These are phyloP conservation scores for Annona cherimola DNA, from an alignment of 164 flowering plant species.

Conservation along the genomic window DNA sequence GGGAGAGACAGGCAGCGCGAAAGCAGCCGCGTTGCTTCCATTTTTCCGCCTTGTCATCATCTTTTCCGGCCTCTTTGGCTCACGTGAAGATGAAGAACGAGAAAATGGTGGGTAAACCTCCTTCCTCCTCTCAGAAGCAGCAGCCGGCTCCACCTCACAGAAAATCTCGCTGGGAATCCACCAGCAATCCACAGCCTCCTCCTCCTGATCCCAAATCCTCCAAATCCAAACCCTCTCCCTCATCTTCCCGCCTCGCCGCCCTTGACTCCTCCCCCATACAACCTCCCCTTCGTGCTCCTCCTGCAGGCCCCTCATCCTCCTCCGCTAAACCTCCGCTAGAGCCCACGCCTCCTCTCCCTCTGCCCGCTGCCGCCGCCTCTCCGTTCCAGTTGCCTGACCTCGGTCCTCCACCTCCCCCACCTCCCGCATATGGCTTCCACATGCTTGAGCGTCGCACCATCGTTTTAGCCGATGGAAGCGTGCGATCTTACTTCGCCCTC, in stretches of 20 bases:
- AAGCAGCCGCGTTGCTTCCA: too few species aligned
- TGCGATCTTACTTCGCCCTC: conserved; percentile 80
- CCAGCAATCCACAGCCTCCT: not conserved
- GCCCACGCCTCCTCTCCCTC: not conserved
- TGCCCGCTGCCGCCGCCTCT: not conserved
- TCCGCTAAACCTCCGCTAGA: not conserved
- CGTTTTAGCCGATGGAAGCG: conserved; percentile 74
- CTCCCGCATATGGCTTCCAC: conserved; percentile 77
- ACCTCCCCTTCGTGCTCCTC: not conserved
- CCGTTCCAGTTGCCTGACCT: conserved; percentile 29
- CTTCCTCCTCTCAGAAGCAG: conserved; percentile 3
- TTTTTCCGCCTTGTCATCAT: too few species aligned
- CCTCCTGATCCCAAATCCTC: not conserved
- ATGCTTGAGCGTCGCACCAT: conserved; percentile 86
- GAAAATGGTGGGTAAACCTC: not conserved
- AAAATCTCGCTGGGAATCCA: conserved; percentile 13
- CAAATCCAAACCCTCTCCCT: conserved; percentile 2
- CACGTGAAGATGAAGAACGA: conserved; percentile 1
- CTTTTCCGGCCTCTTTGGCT: not conserved
- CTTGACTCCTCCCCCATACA: not conserved
- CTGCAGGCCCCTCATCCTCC: not conserved
- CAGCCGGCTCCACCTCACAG: conserved; percentile 3
- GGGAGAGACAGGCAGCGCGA: too few species aligned
- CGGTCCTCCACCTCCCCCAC: conserved; percentile 37
- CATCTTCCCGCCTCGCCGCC: not conserved